Percentiles rank a stretch among this genome's conserved stretches.
Evolutionary conservation across 139 green algal genomes (phyloP).

Genomic region (Micractinium sp.): DNA sequence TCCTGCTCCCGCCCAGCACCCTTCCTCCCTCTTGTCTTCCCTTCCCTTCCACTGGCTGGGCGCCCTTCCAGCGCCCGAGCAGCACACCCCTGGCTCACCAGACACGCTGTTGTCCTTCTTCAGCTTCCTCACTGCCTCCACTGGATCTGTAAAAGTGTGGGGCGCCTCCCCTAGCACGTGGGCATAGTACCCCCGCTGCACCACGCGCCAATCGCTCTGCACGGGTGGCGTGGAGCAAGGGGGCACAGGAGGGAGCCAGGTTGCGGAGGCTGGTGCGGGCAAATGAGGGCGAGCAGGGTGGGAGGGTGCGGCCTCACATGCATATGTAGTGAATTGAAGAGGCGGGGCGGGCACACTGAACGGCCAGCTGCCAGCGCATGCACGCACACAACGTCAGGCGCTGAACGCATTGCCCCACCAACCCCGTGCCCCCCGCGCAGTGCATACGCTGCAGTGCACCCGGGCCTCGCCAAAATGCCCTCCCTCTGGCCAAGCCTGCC

Average conservation of each 20-base stretch:
- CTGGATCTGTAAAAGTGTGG: conserved; percentile 80
- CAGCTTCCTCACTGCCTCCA: conserved; percentile 65
- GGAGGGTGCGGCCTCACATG: not conserved
- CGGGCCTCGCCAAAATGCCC: too few relatives aligned
- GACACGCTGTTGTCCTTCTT: conserved; percentile 23
- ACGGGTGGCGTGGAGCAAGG: not conserved
- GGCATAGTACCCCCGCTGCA: conserved; percentile 92
- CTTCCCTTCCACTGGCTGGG: too few relatives aligned
- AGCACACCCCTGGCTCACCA: not conserved
- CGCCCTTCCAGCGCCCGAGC: too few relatives aligned
- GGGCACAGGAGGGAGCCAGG: too few relatives aligned
- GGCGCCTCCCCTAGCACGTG: conserved; percentile 91
- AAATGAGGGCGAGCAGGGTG: not conserved
- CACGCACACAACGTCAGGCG: too few relatives aligned
- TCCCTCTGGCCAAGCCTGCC: too few relatives aligned
- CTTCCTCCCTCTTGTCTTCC: too few relatives aligned
- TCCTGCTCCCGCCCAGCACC: too few relatives aligned
- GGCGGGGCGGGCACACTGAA: too few relatives aligned
- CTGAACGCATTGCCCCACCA: not conserved
- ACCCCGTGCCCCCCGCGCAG: too few relatives aligned
- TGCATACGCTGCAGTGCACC: too few relatives aligned
- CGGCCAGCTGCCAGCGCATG: too few relatives aligned
- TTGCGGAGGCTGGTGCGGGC: not conserved
- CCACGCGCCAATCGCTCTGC: conserved; percentile 93
- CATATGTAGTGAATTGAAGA: not conserved